Base-by-base conservation (phyloP, 164 flowering plant genomes). In the Nelumbo lutea region DNA sequence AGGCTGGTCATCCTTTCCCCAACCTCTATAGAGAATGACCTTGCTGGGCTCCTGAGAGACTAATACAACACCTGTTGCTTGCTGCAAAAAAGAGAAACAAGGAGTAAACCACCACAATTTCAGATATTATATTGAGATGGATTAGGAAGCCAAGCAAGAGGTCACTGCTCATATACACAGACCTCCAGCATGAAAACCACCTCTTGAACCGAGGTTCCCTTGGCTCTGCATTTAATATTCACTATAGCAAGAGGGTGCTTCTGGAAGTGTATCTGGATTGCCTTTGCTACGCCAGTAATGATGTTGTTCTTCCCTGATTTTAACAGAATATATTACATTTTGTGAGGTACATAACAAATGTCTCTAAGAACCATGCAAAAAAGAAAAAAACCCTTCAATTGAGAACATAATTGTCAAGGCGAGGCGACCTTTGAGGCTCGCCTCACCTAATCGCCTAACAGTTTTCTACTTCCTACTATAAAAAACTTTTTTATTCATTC, bases 41-140 rank as follows among this genome's bases (percentile, higher is more conserved):
- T 95, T 95, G 77, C 76, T 88, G 45, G 93, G 91, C 79, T 95
- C 97, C 75, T 84, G 97, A 56, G 97, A 95, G 27, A 95, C 93
- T 55, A 95, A 78, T 72, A 92, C 83, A 6, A 86, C 85, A 52
- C 96, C 96, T 2, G 99, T 95, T 42, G 85, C 97, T 92, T 89
- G 82, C 99, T 92, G 89, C 50, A 65, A 63, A 68, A 13, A 58
- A 69, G 59, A 66, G 61, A 74, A 57, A 11, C 40, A 56, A 44
- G 50, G 44, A 14, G 45, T 11, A 52, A 42, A 38, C 27, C 27
- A 27, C 27, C 27, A 27, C 27, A 27, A 7, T 27, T 9, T 66
- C 13, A 59, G 60, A 9, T 6, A 62, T 52, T 47, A 59, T 11
- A 10, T 69, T 56, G 11, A 64, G 56, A 41, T 43, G 41, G 59